Evolutionary conservation across 179 eudicot genomes (phyloP), one percentile per base, ranked within the genome.

Genomic region (Silene vulgaris): DNA sequence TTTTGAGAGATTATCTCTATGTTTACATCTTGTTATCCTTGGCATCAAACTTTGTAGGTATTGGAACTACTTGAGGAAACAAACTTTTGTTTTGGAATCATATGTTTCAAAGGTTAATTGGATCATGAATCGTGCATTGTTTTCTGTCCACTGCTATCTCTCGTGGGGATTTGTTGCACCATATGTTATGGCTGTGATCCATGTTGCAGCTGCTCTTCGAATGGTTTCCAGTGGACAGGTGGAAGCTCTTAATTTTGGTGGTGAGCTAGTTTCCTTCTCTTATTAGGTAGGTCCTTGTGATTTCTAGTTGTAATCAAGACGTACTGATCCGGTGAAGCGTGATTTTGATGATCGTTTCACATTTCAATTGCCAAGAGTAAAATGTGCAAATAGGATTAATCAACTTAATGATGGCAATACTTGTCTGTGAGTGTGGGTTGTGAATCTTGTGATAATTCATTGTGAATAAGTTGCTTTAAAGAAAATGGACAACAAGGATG

Each of bases 1-100:
- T 69, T 65, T 68, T 4, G 32, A 45, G 0, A 26, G 5, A 52
- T n/a, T 63, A 13, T 12, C 29, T 60, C 54, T 5, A 52, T 16
- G 26, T 54, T 67, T 37, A 19, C 66, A 69, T 77, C 40, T 35
- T 35, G 40, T 7, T 35, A 35, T 35, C 40, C n/a, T 72, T 5
- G 64, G 21, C 50, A 59, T 75, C 28, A 79, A 50, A 40, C 48
- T 40, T 71, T 84, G 56, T 63, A 95, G 99, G 88, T 95, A 95
- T 69, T 95, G 99, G 99, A 95, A 95, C 80, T 95, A 94, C 84
- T 84, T 94, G 86, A 88, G 98, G 83, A 94, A 94, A 82, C 98
- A 94, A 85, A 95, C 99, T 64, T 95, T 95, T 84, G 99, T 95
- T 72, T 80, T 94, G 79, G 97, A 94, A 82, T 92, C 98, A 48